Evolutionary conservation across 257 asterid species (phyloP), one percentile per base, ranked within the genome.

Genomic region (Nicotiana tabacum): DNA sequence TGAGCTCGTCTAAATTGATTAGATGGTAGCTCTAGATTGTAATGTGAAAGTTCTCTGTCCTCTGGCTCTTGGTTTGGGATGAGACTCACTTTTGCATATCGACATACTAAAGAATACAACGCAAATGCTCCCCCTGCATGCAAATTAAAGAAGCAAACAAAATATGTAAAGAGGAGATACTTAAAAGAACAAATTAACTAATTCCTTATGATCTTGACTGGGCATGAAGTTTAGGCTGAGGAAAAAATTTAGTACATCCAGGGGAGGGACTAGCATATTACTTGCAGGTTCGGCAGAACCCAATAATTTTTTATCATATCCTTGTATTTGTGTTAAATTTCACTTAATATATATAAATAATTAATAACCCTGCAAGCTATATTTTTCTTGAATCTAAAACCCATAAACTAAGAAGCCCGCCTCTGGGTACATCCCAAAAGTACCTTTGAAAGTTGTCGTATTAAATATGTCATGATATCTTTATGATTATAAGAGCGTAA

Each of bases 101-200:
- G 89, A 66, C 98, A 92, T 17, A 94, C 82, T 64, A 92, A 78
- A 3, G 98, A 94, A 65, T 94, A 94, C 35, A 94, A 58, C 0
- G 98, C 98, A 88, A 94, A 94, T 64, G 98, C 90, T 32, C 98
- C 98, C 2, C 98, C 98, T 93, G 60, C 69, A 37, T 77, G 43
- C 9, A 51, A 76, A 29, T 24, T 24, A 24, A 53, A 12, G 18
- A 53, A 53, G 57, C 1, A 53, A 53, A 13, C 12, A 12, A 51
- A 53, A 53, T 17, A 53, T 53, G 17, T 53, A 53, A 53, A 53
- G 57, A 5, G 57, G 15, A 53, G 57, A 3, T 10, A 12, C 57
- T 53, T 53, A 13, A 53, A 4, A 53, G 2, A 51, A 27, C 1
- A 15, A 3, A 74, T 13, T 8, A 7, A 0, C 0, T 30, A 66